These are phyloP conservation scores for Lunularia cruciata DNA, from an alignment of 225 moss, liverwort and hornwort species.

Conservation along the genomic window DNA sequence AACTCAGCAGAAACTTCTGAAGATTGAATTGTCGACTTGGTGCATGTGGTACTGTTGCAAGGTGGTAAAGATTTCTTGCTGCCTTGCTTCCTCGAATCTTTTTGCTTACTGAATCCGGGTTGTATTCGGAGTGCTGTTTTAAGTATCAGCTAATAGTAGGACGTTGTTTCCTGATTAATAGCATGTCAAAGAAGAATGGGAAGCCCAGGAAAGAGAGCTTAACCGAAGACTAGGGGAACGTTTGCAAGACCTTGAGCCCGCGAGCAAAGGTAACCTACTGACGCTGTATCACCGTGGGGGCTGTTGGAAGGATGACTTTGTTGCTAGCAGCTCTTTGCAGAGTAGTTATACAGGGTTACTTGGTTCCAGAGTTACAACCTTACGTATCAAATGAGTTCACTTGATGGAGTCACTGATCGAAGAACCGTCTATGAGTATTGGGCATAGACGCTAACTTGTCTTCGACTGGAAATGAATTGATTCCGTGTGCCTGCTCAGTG, in stretches of 20 bases:
- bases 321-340: background rate
- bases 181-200: slow-evolving; percentile 96
- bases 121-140: too few relatives aligned
- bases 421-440: too few relatives aligned
- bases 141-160: too few relatives aligned
- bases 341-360: background rate
- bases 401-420: background rate
- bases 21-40: too few relatives aligned
- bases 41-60: too few relatives aligned
- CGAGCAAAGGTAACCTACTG: slow-evolving; percentile 64
- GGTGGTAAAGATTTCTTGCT: too few relatives aligned
- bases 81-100: background rate
- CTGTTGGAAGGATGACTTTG: background rate
- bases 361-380: background rate
- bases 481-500: too few relatives aligned
- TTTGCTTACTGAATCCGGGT: background rate
- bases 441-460: too few relatives aligned
- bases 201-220: slow-evolving; percentile 85
- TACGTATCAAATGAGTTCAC: background rate
- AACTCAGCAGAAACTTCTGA: too few relatives aligned
- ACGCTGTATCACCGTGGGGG: too few relatives aligned
- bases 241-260: slow-evolving; percentile 79
- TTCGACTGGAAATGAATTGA: too few relatives aligned
- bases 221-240: slow-evolving; percentile 75
- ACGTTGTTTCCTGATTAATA: slow-evolving; percentile 25